Evolutionary conservation across 164 flowering plant genomes (phyloP), one percentile per base, ranked within the genome.

Genomic region (Nelumbo lutea): DNA sequence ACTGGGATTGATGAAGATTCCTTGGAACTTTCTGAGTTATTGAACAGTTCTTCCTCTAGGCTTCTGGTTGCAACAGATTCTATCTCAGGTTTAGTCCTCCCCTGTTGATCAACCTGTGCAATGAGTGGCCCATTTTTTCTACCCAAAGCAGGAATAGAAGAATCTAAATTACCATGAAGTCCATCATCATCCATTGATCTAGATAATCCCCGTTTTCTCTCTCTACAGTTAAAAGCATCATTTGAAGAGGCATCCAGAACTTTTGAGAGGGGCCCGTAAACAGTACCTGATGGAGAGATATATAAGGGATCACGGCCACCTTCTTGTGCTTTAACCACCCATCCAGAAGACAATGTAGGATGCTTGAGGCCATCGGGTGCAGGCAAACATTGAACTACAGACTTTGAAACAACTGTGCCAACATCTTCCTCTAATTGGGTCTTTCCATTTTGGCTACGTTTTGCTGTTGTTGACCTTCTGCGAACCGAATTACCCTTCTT

Each of bases 261-360:
- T 59, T 70, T 52, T 9, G 58, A 59, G 39, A 76, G 75, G 27
- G 78, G 72, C 44, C 61, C 44, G 53, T 64, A 68, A 59, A 67
- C 48, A 59, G 69, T 52, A 67, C 75, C 78, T 1, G 69, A 68
- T 52, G 75, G 78, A 58, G 75, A 71, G 44, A 76, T 58, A 72
- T 72, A 72, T 7, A 51, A 9, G 13, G 69, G 43, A 11, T 57
- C 63, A 47, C 48, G 4, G 0, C 3, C 39, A 45, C 71, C 64
- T 53, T 51, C 53, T 11, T 2, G 59, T 57, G 67, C 15, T 14
- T 56, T 61, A 42, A 71, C 65, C 56, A 6, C 60, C 78, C 78
- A 76, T 61, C 78, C 78, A 55, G 66, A 42, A 10, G 65, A 15
- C 57, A 63, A 59, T 51, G 68, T 56, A 56, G 51, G 58, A 43